phyloP scores from a whole-genome alignment of 257 asterid species.

The Capsicum rhomboideum region DNA sequence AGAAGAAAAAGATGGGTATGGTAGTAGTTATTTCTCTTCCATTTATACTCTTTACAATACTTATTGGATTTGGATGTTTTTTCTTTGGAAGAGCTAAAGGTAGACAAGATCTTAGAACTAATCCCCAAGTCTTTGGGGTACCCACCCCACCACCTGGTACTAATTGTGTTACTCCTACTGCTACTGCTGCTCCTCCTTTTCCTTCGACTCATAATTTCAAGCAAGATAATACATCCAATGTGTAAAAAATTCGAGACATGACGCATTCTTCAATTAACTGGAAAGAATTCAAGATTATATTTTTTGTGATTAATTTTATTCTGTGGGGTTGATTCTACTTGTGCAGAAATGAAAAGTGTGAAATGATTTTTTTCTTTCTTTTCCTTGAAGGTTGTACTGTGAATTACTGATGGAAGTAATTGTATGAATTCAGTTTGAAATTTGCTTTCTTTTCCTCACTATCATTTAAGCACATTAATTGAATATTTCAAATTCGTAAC shows the following conservation, averaged over 20 bases:
- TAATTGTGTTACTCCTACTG: not conserved
- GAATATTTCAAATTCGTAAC: too few relatives aligned
- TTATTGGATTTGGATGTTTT: constrained; percentile 81
- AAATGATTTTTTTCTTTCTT: not conserved
- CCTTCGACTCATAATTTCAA: constrained; percentile 16
- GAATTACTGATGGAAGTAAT: not conserved
- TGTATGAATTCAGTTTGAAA: not conserved
- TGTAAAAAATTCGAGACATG: not conserved
- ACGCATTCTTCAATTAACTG: not conserved
- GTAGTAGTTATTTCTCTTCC: constrained; percentile 78
- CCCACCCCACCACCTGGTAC: constrained; percentile 71
- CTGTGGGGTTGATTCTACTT: not conserved
- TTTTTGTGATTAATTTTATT: not conserved
- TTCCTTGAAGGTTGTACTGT: not conserved
- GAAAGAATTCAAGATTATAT: not conserved
- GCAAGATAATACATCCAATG: constrained; percentile 31
- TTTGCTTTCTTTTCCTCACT: not conserved
- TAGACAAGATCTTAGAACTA: constrained; percentile 50
- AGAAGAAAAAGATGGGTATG: constrained; percentile 62
- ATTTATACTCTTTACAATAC: constrained; percentile 52
- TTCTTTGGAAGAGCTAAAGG: constrained; percentile 78
- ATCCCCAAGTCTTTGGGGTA: constrained; percentile 64
- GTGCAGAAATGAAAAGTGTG: not conserved
- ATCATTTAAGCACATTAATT: too few relatives aligned
- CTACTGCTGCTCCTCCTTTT: constrained; percentile 2